phyloP scores from a whole-genome alignment of 345 rosid species.

The Brassica napus region DNA sequence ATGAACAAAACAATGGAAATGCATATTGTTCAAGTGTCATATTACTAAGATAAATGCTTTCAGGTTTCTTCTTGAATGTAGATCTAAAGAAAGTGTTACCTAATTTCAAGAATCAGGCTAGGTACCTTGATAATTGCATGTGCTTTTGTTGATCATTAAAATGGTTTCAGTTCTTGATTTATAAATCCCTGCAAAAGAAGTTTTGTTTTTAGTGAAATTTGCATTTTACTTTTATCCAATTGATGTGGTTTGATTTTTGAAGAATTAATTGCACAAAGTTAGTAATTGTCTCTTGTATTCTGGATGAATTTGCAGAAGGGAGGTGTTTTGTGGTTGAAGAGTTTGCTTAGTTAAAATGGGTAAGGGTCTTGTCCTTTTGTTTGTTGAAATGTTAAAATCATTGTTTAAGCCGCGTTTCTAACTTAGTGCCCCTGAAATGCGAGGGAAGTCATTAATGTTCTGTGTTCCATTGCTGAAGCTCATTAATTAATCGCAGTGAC shows the following conservation, averaged over 20 bases:
- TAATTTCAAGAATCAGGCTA: background rate
- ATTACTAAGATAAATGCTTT: background rate
- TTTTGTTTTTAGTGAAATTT: background rate
- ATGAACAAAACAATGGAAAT: background rate
- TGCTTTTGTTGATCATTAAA: no score
- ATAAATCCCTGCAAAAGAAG: background rate
- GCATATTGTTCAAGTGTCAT: background rate
- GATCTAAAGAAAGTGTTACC: background rate
- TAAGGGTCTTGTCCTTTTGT: background rate
- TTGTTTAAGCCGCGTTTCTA: background rate
- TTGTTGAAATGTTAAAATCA: background rate
- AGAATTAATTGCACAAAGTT: background rate
- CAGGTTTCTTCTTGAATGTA: background rate
- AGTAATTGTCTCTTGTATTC: background rate
- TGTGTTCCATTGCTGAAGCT: background rate
- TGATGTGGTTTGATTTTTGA: background rate
- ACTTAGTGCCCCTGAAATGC: background rate
- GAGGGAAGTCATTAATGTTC: background rate
- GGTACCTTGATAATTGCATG: background rate
- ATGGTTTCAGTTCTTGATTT: background rate
- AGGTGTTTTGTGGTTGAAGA: background rate
- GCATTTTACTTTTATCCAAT: background rate
- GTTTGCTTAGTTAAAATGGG: background rate
- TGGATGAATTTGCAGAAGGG: background rate
- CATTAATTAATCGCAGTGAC: background rate